Evolutionary conservation across 208 protist genomes (phyloP), one percentile per base, ranked within the genome.

Genomic region (Lotmaria passim): DNA sequence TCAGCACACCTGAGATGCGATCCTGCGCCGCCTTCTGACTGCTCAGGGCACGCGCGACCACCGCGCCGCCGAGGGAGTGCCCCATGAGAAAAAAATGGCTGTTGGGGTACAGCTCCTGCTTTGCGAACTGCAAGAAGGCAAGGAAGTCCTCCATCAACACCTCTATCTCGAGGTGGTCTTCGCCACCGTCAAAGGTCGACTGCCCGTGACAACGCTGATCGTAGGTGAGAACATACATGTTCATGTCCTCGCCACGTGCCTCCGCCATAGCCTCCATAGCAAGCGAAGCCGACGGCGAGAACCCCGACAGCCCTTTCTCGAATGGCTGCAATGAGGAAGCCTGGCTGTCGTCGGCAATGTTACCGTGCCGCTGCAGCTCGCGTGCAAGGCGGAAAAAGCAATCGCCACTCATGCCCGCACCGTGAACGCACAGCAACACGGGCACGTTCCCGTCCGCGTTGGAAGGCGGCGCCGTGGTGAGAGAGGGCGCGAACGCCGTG

Each of bases 121-220:
- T 79, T 5, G 78, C 77, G 34, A 78, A 67, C 17, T 53, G 50
- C 14, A 97, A 48, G 1, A 96, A 55, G 10, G 48, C 73, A 10
- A 65, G 33, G 34, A 94, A 91, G 63, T 98, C 92, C 2, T 85
- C 63, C 28, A 86, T 77, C 3, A 98, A 62, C 34, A 87, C 74
- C 33, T 80, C 68, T 31, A 94, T 76, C 5, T 84, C 89, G 0
- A 97, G 77, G 17, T 69, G 55, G 10, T 75, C 83, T 76, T 96
- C 93, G 15, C 75, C 87, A 23, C 78, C 81, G 28, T n/a, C 64
- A 46, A 69, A 81, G 21, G 91, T 96, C 4, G 85, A 95, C 34
- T 79, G 64, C 1, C 94, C 94, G 60, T 98, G 94, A 67, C 92
- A 96, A 47, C 92, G 89, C 78, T 94, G 67, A 75, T 98, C 94